phyloP scores from a whole-genome alignment of 495 filamentous ascomycete genomes.

The Aspergillus sclerotiicarbonarius region DNA sequence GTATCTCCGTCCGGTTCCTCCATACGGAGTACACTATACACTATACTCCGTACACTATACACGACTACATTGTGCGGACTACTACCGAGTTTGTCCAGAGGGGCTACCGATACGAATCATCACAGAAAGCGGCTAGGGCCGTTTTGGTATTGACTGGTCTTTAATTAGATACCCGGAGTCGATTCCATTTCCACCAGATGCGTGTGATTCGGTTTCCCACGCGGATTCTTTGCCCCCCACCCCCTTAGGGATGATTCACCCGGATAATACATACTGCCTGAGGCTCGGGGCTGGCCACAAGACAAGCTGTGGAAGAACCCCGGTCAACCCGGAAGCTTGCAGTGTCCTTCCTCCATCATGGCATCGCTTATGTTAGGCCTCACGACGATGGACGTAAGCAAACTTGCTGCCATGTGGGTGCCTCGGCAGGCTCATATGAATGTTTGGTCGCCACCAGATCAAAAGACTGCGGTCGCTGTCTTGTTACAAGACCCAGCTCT shows the following conservation, averaged over 20 bases:
- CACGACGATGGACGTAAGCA: not conserved
- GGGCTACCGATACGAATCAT: too few species aligned
- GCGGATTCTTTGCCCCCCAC: not conserved
- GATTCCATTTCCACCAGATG: too few species aligned
- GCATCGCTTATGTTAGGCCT: not conserved
- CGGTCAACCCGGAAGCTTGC: not conserved
- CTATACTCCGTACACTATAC: too few species aligned
- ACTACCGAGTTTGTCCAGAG: too few species aligned
- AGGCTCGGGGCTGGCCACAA: not conserved
- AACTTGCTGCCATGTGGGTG: not conserved
- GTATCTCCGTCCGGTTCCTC: too few species aligned
- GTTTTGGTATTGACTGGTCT: too few species aligned
- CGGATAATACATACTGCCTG: not conserved
- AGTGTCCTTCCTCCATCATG: not conserved
- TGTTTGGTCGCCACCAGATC: not conserved
- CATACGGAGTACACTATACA: too few species aligned
- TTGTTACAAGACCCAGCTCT: not conserved
- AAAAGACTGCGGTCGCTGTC: not conserved
- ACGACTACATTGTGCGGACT: too few species aligned
- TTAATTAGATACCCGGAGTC: too few species aligned
- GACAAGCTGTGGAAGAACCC: not conserved
- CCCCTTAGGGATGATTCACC: not conserved
- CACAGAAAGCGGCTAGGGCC: too few species aligned
- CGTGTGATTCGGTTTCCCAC: too few species aligned
- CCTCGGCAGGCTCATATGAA: not conserved